Conservation (phyloP, 78 protist species). For the Pelomyxa schiedti region DNA sequence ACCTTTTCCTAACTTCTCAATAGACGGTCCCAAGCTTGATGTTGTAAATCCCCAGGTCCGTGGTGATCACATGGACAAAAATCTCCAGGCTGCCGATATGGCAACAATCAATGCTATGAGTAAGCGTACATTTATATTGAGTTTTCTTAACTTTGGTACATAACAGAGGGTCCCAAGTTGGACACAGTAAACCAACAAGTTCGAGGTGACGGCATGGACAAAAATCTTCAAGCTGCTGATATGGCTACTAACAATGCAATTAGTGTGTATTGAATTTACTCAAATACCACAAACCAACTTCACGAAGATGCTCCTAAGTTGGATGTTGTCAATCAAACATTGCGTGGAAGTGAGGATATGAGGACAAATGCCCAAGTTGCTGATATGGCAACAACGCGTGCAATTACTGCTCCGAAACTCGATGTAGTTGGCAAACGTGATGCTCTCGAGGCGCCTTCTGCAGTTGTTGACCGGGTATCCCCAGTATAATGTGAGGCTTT, state of each 20-base stretch:
- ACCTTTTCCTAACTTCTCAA: neutral
- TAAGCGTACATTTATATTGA: neutral
- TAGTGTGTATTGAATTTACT: too few species aligned
- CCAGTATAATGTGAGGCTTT: too few species aligned
- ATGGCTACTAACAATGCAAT: too few species aligned
- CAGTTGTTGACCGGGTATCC: too few species aligned
- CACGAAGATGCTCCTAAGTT: constrained; percentile 48
- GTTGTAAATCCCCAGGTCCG: constrained; percentile 28
- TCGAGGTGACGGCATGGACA: constrained; percentile 23
- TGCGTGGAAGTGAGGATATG: constrained; percentile 12
- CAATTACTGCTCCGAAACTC: constrained; percentile 19
- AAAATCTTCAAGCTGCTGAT: constrained; percentile 33
- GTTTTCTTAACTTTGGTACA: neutral
- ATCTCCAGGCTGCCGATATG: constrained; percentile 21
- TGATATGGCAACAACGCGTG: constrained; percentile 21
- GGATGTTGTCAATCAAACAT: constrained; percentile 20
- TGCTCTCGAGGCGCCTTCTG: too few species aligned
- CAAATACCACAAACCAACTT: too few species aligned
- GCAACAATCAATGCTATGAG: constrained; percentile 20
- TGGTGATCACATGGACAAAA: constrained; percentile 15
- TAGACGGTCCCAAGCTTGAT: constrained; percentile 34
- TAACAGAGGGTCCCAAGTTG: constrained; percentile 27
- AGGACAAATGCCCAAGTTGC: constrained; percentile 15
- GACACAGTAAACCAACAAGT: constrained; percentile 24
- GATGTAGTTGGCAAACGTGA: too few species aligned